Evolutionary conservation across 805 yeast genomes (phyloP).

Genomic region (Candida peoriensis): DNA sequence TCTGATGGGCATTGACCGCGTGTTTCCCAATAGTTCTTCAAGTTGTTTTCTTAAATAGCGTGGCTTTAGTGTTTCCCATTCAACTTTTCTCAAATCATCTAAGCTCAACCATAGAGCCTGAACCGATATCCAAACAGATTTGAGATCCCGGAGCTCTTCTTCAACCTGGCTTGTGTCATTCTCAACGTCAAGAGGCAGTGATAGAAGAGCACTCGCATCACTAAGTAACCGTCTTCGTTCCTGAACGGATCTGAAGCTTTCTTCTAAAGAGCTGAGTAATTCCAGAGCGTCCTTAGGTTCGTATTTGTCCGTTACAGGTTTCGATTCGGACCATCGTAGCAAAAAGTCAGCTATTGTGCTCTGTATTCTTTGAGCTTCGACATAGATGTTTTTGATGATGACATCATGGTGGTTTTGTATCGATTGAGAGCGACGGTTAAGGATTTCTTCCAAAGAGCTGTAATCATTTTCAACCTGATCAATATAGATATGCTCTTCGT

Average conservation of each 20-base stretch:
- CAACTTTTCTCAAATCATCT: constrained; percentile 32
- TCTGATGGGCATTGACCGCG: constrained; percentile 50
- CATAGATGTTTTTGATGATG: constrained; percentile 35
- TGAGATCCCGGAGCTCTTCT: constrained; percentile 52
- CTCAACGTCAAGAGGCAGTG: constrained; percentile 26
- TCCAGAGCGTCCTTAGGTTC: constrained; percentile 41
- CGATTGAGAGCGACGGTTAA: constrained; percentile 28
- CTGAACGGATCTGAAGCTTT: constrained; percentile 23
- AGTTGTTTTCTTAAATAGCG: constrained; percentile 40
- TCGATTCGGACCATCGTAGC: constrained; percentile 42
- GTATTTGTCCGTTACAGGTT: constrained; percentile 40
- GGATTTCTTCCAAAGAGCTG: constrained; percentile 34
- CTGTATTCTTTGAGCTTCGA: constrained; percentile 34
- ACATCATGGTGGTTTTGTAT: constrained; percentile 39
- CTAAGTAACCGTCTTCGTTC: constrained; percentile 9
- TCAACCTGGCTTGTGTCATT: constrained; percentile 28
- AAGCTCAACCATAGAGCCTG: constrained; percentile 45
- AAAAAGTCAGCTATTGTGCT: constrained; percentile 27
- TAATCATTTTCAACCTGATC: constrained; percentile 59
- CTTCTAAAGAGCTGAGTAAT: constrained; percentile 23
- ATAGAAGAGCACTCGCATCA: constrained; percentile 31
- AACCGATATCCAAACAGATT: constrained; percentile 60
- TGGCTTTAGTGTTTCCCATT: constrained; percentile 48
- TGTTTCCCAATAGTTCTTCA: constrained; percentile 42
- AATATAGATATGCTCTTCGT: constrained; percentile 49